A percentile compares a stretch with the other conserved stretches of the same genome.
Conservation (phyloP, 805 yeast genomes). For the Isabelozyma pseudorhagii region DNA sequence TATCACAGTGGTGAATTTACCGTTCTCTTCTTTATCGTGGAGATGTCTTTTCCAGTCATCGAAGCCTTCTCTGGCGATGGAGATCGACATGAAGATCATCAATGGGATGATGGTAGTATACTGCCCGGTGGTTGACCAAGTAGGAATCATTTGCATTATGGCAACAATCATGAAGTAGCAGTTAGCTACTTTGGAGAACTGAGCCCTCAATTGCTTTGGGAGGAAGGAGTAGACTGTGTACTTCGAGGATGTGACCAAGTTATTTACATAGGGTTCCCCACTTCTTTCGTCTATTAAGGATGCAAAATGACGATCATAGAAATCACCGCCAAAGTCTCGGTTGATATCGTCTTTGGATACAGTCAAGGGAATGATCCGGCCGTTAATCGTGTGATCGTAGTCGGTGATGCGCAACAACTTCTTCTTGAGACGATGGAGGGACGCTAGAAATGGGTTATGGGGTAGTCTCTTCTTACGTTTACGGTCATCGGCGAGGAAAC, state of each 20-base stretch:
- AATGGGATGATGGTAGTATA: conserved; percentile 92
- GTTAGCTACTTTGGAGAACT: conserved; percentile 90
- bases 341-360: conserved; percentile 37
- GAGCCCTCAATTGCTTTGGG: conserved; percentile 86
- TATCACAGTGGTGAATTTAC: conserved; percentile 28
- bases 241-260: conserved; percentile 80
- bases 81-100: conserved; percentile 78
- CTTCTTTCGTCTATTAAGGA: conserved; percentile 69
- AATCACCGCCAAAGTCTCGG: conserved; percentile 22
- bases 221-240: conserved; percentile 77
- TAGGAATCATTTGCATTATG: conserved; percentile 90
- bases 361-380: conserved; percentile 72
- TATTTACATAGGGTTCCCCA: conserved; percentile 56
- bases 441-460: conserved; percentile 8
- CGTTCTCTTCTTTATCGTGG: conserved; percentile 83
- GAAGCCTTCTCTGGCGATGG: conserved; percentile 88
- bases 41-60: conserved; percentile 89
- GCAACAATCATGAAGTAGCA: conserved; percentile 87
- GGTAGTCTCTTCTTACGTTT: conserved; percentile 10
- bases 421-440: conserved; percentile 22
- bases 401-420: conserved; percentile 44
- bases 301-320: conserved; percentile 16
- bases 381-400: conserved; percentile 57
- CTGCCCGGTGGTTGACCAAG: conserved; percentile 96
- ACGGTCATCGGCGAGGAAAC: conserved; percentile 14